Percentiles rank a stretch among this genome's conserved stretches.
Evolutionary conservation across 2,329 filamentous ascomycete species (phyloP).

Genomic region (Westerdykella sp.): DNA sequence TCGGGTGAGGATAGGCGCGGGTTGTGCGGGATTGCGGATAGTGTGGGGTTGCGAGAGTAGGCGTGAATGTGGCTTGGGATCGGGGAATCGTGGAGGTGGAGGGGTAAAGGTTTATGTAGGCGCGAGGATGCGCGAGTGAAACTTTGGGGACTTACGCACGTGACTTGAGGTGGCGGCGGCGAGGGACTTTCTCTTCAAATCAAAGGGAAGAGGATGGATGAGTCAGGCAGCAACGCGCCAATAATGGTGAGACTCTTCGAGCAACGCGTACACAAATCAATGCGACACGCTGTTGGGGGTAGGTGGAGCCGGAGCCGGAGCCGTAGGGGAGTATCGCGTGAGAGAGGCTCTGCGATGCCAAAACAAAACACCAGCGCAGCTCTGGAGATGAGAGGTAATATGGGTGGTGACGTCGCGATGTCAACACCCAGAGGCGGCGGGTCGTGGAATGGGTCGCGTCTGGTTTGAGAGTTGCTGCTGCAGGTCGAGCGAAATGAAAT

Average conservation of each 20-base stretch:
- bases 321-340: too few species aligned
- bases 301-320: too few species aligned
- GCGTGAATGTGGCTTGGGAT: neutral
- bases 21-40: neutral
- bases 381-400: too few species aligned
- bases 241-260: constrained; percentile 15
- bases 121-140: neutral
- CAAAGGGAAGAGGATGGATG: constrained; percentile 17
- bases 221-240: constrained; percentile 17
- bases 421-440: too few species aligned
- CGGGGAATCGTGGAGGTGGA: neutral
- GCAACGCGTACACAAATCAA: constrained; percentile 10
- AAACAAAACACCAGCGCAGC: neutral
- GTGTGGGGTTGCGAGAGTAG: too few species aligned
- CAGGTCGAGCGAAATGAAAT: too few species aligned
- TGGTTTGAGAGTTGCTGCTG: constrained; percentile 14
- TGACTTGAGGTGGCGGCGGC: neutral
- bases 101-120: neutral
- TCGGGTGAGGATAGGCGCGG: neutral
- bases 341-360: constrained; percentile 9
- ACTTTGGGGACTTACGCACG: neutral
- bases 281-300: neutral
- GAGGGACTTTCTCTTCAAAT: neutral
- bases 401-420: too few species aligned
- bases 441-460: constrained; percentile 10